Evolutionary conservation across 805 yeast genomes (phyloP).

Genomic region (Lipomyces yamanashiensis): DNA sequence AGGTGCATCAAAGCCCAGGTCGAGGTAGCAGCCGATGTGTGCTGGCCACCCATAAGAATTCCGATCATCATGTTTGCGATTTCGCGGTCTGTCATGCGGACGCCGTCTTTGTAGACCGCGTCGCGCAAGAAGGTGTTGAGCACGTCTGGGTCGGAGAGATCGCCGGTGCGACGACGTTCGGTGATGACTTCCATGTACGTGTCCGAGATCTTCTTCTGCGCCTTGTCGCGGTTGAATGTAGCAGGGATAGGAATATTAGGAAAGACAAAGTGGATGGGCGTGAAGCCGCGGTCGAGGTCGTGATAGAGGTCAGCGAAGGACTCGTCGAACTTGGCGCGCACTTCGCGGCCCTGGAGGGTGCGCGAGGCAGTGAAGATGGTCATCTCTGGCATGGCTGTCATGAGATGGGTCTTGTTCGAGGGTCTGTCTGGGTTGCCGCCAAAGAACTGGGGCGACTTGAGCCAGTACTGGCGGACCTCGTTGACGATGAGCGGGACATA

Average conservation of each 20-base stretch:
- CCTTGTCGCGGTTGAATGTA: constrained; percentile 82
- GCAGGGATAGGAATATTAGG: constrained; percentile 89
- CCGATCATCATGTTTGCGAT: constrained; percentile 94
- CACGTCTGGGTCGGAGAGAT: constrained; percentile 77
- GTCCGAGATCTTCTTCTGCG: constrained; percentile 77
- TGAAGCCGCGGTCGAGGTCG: constrained; percentile 95
- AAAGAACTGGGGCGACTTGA: constrained; percentile 54
- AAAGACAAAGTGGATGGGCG: constrained; percentile 94
- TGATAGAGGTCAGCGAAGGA: constrained; percentile 83
- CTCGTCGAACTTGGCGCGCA: constrained; percentile 79
- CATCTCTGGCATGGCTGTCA: constrained; percentile 89
- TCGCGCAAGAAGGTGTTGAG: constrained; percentile 83
- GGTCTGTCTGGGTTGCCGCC: constrained; percentile 45
- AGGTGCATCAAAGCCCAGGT: constrained; percentile 93
- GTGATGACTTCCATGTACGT: constrained; percentile 81
- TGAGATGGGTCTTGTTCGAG: constrained; percentile 51
- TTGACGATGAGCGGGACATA: constrained; percentile 88
- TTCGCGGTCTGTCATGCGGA: constrained; percentile 90
- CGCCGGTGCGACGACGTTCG: constrained; percentile 74
- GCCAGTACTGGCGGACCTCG: constrained; percentile 73
- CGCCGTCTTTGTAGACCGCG: constrained; percentile 91
- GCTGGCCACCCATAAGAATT: constrained; percentile 98
- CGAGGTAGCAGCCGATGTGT: constrained; percentile 93
- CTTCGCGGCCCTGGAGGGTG: constrained; percentile 86
- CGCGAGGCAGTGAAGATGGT: constrained; percentile 96